Base-by-base conservation (phyloP, 2,329 filamentous ascomycete genomes). In the Nothopassalora personata region DNA sequence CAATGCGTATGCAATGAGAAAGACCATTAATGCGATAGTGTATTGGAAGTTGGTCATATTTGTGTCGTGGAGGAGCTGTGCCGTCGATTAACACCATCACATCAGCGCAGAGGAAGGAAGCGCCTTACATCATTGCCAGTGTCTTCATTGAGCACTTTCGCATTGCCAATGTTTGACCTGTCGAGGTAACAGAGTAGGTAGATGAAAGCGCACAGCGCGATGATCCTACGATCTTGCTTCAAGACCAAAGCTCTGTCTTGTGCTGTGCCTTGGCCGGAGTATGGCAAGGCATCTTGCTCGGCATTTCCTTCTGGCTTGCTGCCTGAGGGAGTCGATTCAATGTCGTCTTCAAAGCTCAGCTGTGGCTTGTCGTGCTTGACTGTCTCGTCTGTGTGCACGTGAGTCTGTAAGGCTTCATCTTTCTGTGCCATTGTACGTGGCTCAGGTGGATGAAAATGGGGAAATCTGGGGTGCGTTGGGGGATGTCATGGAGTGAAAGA, bases 181-280 rank as follows among this genome's bases (percentile, higher is more conserved):
- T 89, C 86, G 27, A 89, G 79, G 69, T 86, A 88, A 72, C 83
- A 86, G 23, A 89, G 78, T 49, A 89, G 78, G 70, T 87, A 90
- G 53, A 89, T 86, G 54, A 72, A 75, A 6, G 83, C 82, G n/a
- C 79, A 83, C 13, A 88, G 73, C 1, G 86, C 86, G 13, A 88
- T 75, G 58, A 89, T 86, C 56, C 82, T 79, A 18, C 82, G 60
- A 69, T 89, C 86, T 66, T 87, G 84, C 50, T 68, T 67, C 33
- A 61, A 58, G 7, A 66, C 53, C 23, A 66, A 48, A 5, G 59
- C 53, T 48, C 60, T 53, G 15, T 65, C 61, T 48, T 54, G 56
- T 36, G 49, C 36, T 2, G 54, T 60, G 15, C 58, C 55, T 57
- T 36, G 45, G 13, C 53, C 55, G 8, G 52, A 27, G 27, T 57